Conservation (phyloP, 2,329 filamentous ascomycete species). For the Aspergillus costaricaensis region DNA sequence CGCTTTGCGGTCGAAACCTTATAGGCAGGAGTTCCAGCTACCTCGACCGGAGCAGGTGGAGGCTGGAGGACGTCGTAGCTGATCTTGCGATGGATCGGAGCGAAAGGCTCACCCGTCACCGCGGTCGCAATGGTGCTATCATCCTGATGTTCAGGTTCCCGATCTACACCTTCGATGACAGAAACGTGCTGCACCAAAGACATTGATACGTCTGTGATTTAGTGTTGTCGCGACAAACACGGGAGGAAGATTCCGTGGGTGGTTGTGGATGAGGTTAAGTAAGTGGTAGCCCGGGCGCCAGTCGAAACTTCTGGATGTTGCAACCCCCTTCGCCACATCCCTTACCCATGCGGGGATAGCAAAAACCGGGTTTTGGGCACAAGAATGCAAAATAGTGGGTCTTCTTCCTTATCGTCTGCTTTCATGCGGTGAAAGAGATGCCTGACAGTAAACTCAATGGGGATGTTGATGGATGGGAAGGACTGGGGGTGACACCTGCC, state of each 20-base stretch:
- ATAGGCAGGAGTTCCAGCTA: constrained; percentile 51
- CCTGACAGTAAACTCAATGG: background rate
- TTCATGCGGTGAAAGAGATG: background rate
- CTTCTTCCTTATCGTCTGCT: background rate
- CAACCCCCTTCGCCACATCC: background rate
- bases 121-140: constrained; percentile 18
- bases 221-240: background rate
- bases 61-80: constrained; percentile 49
- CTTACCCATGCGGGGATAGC: background rate
- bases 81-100: constrained; percentile 28
- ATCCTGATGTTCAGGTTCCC: constrained; percentile 34
- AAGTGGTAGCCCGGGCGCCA: background rate
- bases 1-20: constrained; percentile 46
- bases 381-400: background rate
- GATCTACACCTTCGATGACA: constrained; percentile 52
- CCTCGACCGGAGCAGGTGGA: constrained; percentile 38
- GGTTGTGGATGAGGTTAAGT: background rate
- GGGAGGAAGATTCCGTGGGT: background rate
- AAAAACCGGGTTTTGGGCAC: background rate
- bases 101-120: constrained; percentile 10
- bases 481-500: background rate
- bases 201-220: constrained; percentile 36
- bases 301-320: background rate
- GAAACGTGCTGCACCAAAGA: constrained; percentile 56
- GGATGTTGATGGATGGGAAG: background rate